Conservation (phyloP, 768 basidiomycete species). For the Pulveroboletus frians region DNA sequence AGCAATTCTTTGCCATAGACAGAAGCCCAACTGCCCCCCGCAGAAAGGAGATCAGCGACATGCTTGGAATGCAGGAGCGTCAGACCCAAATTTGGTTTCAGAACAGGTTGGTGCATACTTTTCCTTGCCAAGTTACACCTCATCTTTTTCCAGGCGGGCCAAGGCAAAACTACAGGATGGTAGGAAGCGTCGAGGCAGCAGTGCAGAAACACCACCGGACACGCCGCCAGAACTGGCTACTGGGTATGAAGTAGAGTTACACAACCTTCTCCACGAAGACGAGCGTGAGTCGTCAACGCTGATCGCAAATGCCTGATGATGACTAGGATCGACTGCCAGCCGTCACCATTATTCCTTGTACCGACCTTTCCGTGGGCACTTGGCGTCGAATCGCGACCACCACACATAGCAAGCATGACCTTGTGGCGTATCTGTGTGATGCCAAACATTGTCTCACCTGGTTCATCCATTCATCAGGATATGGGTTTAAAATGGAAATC, state of each 20-base stretch:
- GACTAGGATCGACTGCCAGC: slow-evolving; percentile 36
- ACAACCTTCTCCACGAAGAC: slow-evolving; percentile 67
- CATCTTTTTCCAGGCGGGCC: slow-evolving; percentile 52
- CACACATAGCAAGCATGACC: slow-evolving; percentile 49
- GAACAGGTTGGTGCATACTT: slow-evolving; percentile 46
- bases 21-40: slow-evolving; percentile 67
- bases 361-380: slow-evolving; percentile 66
- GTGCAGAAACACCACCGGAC: slow-evolving; percentile 39
- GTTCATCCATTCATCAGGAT: slow-evolving; percentile 71
- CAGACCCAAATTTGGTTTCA: slow-evolving; percentile 92
- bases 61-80: slow-evolving; percentile 78
- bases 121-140: background rate
- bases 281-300: slow-evolving; percentile 49
- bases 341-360: slow-evolving; percentile 71
- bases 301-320: background rate
- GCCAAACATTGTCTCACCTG: slow-evolving; percentile 61
- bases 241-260: slow-evolving; percentile 55
- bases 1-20: slow-evolving; percentile 63
- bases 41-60: slow-evolving; percentile 67
- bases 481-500: slow-evolving; percentile 82
- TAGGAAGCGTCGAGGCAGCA: slow-evolving; percentile 40
- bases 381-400: slow-evolving; percentile 74
- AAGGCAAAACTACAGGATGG: slow-evolving; percentile 72
- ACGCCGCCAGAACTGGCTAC: slow-evolving; percentile 48
- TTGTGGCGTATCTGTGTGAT: slow-evolving; percentile 74